Percentiles rank a stretch among this genome's conserved stretches.
Evolutionary conservation across 495 filamentous ascomycete species (phyloP).

Genomic region (Jackrogersella minutella): DNA sequence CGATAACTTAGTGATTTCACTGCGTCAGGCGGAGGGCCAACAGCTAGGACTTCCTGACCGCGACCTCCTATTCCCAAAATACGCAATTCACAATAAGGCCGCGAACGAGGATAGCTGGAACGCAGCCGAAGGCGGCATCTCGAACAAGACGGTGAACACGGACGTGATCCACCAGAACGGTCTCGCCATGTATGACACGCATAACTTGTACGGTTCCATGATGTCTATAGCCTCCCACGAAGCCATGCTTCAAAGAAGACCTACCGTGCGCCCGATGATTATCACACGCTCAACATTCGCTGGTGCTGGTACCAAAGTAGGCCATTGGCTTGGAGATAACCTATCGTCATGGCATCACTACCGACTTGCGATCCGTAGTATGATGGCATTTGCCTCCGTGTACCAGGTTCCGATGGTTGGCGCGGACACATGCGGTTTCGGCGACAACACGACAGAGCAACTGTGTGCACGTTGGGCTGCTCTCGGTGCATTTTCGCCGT

Average conservation of each 20-base stretch:
- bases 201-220: slow-evolving; percentile 89
- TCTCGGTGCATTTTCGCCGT: slow-evolving; percentile 82
- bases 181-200: slow-evolving; percentile 75
- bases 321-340: slow-evolving; percentile 93
- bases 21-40: slow-evolving; percentile 43
- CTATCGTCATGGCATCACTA: slow-evolving; percentile 76
- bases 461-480: slow-evolving; percentile 86
- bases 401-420: slow-evolving; percentile 91
- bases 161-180: slow-evolving; percentile 78
- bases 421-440: slow-evolving; percentile 83
- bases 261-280: slow-evolving; percentile 72
- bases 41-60: slow-evolving; percentile 66
- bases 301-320: slow-evolving; percentile 78
- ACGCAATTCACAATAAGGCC: slow-evolving; percentile 76
- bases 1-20: slow-evolving; percentile 32
- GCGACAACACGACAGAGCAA: slow-evolving; percentile 72
- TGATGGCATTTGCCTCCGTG: slow-evolving; percentile 78
- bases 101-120: slow-evolving; percentile 55
- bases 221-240: slow-evolving; percentile 74
- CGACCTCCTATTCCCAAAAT: slow-evolving; percentile 75
- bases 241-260: slow-evolving; percentile 75
- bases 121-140: slow-evolving; percentile 65
- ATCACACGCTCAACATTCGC: slow-evolving; percentile 88
- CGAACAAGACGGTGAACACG: slow-evolving; percentile 77
- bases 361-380: slow-evolving; percentile 69